A percentile compares a stretch with the other conserved stretches of the same genome.
phyloP scores from a whole-genome alignment of 2,329 filamentous ascomycete species.

The Dothideomycetes sp. region DNA sequence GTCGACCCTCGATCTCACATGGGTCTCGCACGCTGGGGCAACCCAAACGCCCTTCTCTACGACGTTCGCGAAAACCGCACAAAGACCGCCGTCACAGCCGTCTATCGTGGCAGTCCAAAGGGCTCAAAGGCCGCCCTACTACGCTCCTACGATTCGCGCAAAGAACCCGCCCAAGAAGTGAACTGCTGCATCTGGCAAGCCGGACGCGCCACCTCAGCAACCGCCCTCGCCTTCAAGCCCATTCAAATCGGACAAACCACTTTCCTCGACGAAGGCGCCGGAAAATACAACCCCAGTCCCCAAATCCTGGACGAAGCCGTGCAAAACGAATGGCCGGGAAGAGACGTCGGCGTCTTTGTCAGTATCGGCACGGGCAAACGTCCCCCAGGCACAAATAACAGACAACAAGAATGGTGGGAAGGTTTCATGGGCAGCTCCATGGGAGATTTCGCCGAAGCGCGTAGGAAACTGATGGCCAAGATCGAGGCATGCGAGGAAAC shows the following conservation, averaged over 20 bases:
- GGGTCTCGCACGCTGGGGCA: conserved; percentile 54
- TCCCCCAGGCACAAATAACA: conserved; percentile 58
- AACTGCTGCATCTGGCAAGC: conserved; percentile 97
- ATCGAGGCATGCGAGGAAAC: conserved; percentile 92
- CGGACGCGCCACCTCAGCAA: conserved; percentile 84
- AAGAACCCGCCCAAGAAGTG: conserved; percentile 77
- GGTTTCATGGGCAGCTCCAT: conserved; percentile 63
- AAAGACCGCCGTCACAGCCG: conserved; percentile 82
- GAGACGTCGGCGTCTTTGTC: conserved; percentile 84
- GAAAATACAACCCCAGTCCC: conserved; percentile 83
- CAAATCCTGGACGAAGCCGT: conserved; percentile 81
- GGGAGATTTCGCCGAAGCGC: conserved; percentile 84
- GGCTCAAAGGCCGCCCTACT: conserved; percentile 59
- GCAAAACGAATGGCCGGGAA: conserved; percentile 87
- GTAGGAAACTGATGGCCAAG: conserved; percentile 74
- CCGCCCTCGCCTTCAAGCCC: conserved; percentile 89
- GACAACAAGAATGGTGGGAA: conserved; percentile 79
- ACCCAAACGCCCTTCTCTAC: conserved; percentile 80
- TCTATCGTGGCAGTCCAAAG: conserved; percentile 73
- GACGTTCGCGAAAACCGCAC: conserved; percentile 66
- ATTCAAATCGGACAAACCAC: conserved; percentile 87
- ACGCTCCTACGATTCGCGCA: conserved; percentile 89
- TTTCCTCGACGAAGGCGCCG: conserved; percentile 86
- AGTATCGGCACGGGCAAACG: conserved; percentile 92
- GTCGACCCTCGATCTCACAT: conserved; percentile 46